phyloP scores from a whole-genome alignment of 345 rosid species.

The Arabidopsis arenosa region DNA sequence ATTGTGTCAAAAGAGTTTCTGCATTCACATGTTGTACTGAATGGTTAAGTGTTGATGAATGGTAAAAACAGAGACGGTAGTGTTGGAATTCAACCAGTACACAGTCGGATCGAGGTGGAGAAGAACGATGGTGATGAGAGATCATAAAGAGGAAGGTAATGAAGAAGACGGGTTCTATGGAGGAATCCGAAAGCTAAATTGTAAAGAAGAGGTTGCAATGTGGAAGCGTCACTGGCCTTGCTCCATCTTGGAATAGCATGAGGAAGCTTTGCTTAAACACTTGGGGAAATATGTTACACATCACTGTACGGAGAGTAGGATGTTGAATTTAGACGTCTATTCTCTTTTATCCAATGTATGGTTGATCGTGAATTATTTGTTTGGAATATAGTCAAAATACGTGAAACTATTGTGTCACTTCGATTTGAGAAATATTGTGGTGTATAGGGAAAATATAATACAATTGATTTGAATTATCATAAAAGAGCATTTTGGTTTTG shows the following conservation, averaged over 20 bases:
- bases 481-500: not conserved
- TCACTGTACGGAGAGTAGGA: not conserved
- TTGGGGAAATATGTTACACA: not conserved
- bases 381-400: not conserved
- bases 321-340: conserved; percentile 14
- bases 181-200: conserved; percentile 71
- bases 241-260: conserved; percentile 58
- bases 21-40: conserved; percentile 16
- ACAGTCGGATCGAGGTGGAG: conserved; percentile 56
- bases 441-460: not conserved
- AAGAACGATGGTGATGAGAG: conserved; percentile 26
- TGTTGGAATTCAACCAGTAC: conserved; percentile 65
- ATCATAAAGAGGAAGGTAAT: conserved; percentile 82
- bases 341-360: conserved; percentile 11
- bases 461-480: not conserved
- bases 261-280: not conserved
- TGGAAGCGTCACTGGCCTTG: conserved; percentile 83
- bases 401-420: not conserved
- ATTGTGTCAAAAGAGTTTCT: not conserved
- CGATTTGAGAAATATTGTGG: not conserved
- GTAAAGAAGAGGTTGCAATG: conserved; percentile 63
- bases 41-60: conserved; percentile 24
- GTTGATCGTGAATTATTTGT: conserved; percentile 18
- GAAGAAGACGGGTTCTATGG: conserved; percentile 93
- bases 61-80: conserved; percentile 60